phyloP scores from a whole-genome alignment of 345 rosid genomes.

The Chamaenerion angustifolium region DNA sequence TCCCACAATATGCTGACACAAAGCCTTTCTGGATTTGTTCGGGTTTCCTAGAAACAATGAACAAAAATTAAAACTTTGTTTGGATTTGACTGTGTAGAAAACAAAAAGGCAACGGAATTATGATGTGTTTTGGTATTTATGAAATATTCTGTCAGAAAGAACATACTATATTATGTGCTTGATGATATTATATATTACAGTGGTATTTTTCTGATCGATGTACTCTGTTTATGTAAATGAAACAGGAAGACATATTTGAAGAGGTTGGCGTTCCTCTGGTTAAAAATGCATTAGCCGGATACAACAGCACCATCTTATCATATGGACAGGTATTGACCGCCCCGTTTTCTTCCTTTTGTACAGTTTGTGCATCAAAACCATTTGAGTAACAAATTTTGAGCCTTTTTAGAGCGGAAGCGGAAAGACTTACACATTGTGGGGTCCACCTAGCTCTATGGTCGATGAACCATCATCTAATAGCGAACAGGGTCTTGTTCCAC shows the following conservation, averaged over 20 bases:
- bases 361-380: not conserved
- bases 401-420: constrained; percentile 79
- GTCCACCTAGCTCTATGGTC: constrained; percentile 90
- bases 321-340: constrained; percentile 66
- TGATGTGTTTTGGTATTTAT: too few relatives aligned
- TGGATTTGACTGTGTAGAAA: too few relatives aligned
- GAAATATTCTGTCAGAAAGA: too few relatives aligned
- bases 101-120: too few relatives aligned
- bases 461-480: constrained; percentile 68
- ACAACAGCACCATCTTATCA: constrained; percentile 68
- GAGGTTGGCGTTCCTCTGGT: constrained; percentile 72
- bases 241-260: constrained; percentile 68
- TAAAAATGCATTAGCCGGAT: constrained; percentile 68
- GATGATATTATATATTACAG: too few relatives aligned
- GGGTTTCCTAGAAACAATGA: not conserved
- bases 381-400: constrained; percentile 3
- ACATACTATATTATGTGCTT: too few relatives aligned
- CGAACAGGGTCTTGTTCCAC: constrained; percentile 79
- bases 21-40: not conserved
- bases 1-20: not conserved
- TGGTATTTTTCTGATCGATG: too few relatives aligned
- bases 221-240: constrained; percentile 3
- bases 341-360: not conserved
- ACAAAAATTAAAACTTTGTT: not conserved
- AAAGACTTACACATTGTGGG: constrained; percentile 95